Percentiles rank a stretch among this genome's conserved stretches.
phyloP scores from a whole-genome alignment of 768 basidiomycete species.

The Hygrocybe coccinea region DNA sequence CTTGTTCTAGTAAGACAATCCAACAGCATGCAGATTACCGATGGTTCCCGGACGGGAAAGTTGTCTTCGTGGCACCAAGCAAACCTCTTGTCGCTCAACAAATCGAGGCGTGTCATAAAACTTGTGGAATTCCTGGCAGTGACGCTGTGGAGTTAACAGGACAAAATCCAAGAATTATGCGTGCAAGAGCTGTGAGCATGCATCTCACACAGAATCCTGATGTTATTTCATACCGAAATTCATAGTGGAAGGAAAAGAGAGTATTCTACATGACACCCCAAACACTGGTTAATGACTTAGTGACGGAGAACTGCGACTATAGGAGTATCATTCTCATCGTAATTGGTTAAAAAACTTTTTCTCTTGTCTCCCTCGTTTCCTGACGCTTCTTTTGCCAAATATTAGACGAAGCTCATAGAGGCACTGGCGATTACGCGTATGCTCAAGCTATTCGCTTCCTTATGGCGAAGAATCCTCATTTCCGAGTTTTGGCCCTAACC shows the following conservation, averaged over 20 bases:
- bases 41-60: constrained; percentile 89
- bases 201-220: background rate
- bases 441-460: constrained; percentile 82
- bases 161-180: constrained; percentile 46
- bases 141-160: constrained; percentile 89
- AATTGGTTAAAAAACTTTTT: constrained; percentile 51
- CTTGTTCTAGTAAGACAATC: constrained; percentile 1
- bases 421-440: constrained; percentile 90
- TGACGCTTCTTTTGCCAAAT: background rate
- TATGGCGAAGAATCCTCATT: constrained; percentile 92
- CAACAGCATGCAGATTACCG: constrained; percentile 59
- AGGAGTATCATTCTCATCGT: constrained; percentile 82
- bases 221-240: background rate
- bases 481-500: constrained; percentile 87
- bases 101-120: constrained; percentile 85
- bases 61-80: constrained; percentile 93
- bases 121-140: constrained; percentile 85
- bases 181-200: constrained; percentile 55
- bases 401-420: constrained; percentile 91
- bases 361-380: background rate
- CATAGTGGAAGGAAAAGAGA: constrained; percentile 74
- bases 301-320: constrained; percentile 66
- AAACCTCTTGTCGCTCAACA: constrained; percentile 96
- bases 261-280: constrained; percentile 97
- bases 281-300: constrained; percentile 84